Evolutionary conservation across 2,329 filamentous ascomycete species (phyloP).

Genomic region (Paraphaeosphaeria minitans): DNA sequence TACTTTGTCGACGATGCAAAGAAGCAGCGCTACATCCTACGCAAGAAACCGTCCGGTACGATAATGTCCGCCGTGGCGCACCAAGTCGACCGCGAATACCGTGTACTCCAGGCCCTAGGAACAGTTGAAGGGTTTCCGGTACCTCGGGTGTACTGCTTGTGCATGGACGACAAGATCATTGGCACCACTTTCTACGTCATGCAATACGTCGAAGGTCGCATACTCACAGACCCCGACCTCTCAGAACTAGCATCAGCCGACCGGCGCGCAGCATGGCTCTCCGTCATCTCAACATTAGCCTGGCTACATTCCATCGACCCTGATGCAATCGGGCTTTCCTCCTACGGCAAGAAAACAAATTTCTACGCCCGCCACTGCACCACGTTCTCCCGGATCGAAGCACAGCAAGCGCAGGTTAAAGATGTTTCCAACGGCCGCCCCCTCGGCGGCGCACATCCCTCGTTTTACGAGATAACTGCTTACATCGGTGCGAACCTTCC

Average conservation of each 20-base stretch:
- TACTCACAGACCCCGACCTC: conserved; percentile 85
- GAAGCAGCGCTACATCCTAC: conserved; percentile 77
- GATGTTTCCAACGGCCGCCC: conserved; percentile 68
- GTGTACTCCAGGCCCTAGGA: conserved; percentile 78
- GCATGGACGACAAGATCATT: conserved; percentile 76
- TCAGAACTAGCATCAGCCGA: not conserved
- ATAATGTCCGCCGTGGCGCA: conserved; percentile 92
- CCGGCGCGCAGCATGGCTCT: conserved; percentile 32
- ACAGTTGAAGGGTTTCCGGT: conserved; percentile 81
- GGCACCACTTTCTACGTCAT: conserved; percentile 92
- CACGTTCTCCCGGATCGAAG: conserved; percentile 79
- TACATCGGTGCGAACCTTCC: conserved; percentile 74
- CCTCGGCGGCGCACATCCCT: conserved; percentile 70
- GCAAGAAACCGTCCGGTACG: conserved; percentile 92
- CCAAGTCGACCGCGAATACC: conserved; percentile 92
- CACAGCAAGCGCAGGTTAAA: conserved; percentile 72
- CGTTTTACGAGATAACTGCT: conserved; percentile 76
- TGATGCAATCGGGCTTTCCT: conserved; percentile 67
- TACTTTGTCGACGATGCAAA: conserved; percentile 78
- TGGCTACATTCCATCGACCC: conserved; percentile 74
- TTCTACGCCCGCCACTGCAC: conserved; percentile 87
- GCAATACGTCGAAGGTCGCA: conserved; percentile 90
- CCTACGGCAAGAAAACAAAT: conserved; percentile 72
- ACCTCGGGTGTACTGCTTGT: conserved; percentile 80
- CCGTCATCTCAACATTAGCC: conserved; percentile 77